Conservation (phyloP, 805 yeast genomes). For the Priceomyces fermenticarens region DNA sequence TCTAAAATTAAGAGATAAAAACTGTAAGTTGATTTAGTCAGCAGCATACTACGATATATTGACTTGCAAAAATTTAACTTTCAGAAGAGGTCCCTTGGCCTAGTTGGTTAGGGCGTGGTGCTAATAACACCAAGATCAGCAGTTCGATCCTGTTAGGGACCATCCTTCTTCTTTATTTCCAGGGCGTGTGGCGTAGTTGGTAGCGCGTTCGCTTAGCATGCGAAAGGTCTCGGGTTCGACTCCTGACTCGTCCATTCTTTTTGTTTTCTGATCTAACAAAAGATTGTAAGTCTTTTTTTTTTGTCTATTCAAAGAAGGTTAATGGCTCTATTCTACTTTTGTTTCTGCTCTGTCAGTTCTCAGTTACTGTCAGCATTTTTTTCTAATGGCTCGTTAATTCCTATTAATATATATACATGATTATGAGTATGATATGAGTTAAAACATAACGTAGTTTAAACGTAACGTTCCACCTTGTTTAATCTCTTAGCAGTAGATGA, state of each 20-base stretch:
- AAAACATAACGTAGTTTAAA: conserved; percentile 1
- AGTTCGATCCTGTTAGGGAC: conserved; percentile 88
- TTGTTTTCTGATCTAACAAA: too few species aligned
- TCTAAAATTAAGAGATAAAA: too few species aligned
- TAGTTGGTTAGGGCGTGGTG: conserved; percentile 55
- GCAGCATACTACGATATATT: too few species aligned
- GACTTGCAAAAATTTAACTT: too few species aligned
- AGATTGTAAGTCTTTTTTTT: not conserved
- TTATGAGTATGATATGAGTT: too few species aligned
- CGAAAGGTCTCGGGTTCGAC: conserved; percentile 49
- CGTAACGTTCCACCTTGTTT: conserved; percentile 66
- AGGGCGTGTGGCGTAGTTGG: conserved; percentile 51
- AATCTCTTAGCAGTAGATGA: conserved; percentile 86
- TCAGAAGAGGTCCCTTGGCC: conserved; percentile 45
- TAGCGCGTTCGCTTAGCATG: conserved; percentile 50
- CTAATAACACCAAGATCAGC: conserved; percentile 67
- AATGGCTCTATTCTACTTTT: not conserved
- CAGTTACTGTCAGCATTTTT: not conserved
- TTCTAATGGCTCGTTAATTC: too few species aligned
- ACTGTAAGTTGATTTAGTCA: too few species aligned
- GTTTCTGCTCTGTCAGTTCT: not conserved
- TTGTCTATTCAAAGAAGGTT: not conserved
- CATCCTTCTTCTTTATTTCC: conserved; percentile 32
- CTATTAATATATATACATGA: too few species aligned
- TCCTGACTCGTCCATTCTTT: conserved; percentile 38